These are phyloP conservation scores for Penicillium sp. DNA, from an alignment of 2,329 filamentous ascomycete genomes.

Conservation along the genomic window DNA sequence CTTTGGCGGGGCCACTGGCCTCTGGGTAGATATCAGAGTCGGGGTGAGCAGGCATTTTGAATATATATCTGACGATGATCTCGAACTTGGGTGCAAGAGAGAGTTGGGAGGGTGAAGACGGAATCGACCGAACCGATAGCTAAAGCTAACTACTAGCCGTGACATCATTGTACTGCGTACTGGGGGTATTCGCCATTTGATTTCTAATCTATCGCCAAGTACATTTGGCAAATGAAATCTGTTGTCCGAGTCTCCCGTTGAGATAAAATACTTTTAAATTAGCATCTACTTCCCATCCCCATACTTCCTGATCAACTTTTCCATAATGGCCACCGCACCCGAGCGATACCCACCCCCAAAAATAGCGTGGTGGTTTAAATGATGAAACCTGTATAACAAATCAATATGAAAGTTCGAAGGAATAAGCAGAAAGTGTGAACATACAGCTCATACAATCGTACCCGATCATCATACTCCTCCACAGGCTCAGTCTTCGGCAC, in stretches of 20 bases:
- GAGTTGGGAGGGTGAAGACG: background rate
- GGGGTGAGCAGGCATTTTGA: conserved; percentile 35
- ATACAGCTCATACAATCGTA: conserved; percentile 80
- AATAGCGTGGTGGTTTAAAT: conserved; percentile 84
- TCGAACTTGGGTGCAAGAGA: background rate
- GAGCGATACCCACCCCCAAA: conserved; percentile 80
- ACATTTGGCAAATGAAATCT: background rate
- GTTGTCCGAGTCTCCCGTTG: too few species aligned
- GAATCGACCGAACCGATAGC: background rate
- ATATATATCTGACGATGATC: background rate
- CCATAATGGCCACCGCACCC: conserved; percentile 81
- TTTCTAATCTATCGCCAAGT: background rate
- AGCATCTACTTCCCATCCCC: conserved; percentile 41
- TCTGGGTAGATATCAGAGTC: conserved; percentile 51
- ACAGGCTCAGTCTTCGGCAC: conserved; percentile 80
- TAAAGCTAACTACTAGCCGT: background rate
- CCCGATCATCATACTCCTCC: conserved; percentile 82
- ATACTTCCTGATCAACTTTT: conserved; percentile 73
- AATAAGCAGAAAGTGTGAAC: conserved; percentile 47
- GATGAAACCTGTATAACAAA: conserved; percentile 72
- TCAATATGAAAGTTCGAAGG: conserved; percentile 12
- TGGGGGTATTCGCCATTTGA: background rate
- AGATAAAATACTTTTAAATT: too few species aligned
- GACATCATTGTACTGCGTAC: background rate
- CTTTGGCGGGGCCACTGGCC: conserved; percentile 50